Percentiles rank a stretch among this genome's conserved stretches.
Evolutionary conservation across 371 early-diverging fungal genomes (phyloP).

Genomic region (Nematocida displodere): DNA sequence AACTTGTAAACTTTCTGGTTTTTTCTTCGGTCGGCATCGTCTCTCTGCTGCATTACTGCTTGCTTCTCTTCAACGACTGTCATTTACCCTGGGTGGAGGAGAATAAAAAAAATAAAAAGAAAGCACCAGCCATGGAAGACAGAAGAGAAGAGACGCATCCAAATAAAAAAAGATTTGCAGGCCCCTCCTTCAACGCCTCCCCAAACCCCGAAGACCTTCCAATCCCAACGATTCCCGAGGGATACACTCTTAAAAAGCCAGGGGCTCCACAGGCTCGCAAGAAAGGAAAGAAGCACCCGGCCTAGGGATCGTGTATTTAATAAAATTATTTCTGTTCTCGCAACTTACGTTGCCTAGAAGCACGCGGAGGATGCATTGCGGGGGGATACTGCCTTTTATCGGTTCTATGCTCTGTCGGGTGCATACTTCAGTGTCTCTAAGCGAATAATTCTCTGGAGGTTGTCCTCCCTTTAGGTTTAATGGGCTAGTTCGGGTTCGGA

Average conservation of each 20-base stretch:
- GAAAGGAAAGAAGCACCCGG: too few relatives aligned
- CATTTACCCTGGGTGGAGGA: conserved; percentile 24
- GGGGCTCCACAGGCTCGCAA: background rate
- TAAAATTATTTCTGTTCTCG: conserved; percentile 14
- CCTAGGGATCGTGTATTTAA: too few relatives aligned
- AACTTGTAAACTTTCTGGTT: conserved; percentile 22
- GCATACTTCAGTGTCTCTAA: conserved; percentile 3
- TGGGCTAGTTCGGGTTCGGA: too few relatives aligned
- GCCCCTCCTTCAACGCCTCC: background rate
- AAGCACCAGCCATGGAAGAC: background rate
- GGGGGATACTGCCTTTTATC: background rate
- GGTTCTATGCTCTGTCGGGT: background rate
- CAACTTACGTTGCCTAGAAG: conserved; percentile 41
- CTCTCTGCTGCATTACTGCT: background rate
- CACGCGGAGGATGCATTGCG: conserved; percentile 7
- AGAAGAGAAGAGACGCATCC: background rate
- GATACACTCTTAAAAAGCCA: background rate
- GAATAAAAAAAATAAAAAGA: conserved; percentile 44
- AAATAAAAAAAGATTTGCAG: conserved; percentile 6
- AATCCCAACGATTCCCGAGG: background rate
- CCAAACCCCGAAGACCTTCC: background rate
- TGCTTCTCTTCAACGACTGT: conserved; percentile 1
- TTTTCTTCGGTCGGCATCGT: conserved; percentile 4
- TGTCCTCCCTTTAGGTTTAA: conserved; percentile 27
- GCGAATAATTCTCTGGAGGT: conserved; percentile 35